phyloP scores from a whole-genome alignment of 176 grass and related monocot species.

The Elaeis guineensis region DNA sequence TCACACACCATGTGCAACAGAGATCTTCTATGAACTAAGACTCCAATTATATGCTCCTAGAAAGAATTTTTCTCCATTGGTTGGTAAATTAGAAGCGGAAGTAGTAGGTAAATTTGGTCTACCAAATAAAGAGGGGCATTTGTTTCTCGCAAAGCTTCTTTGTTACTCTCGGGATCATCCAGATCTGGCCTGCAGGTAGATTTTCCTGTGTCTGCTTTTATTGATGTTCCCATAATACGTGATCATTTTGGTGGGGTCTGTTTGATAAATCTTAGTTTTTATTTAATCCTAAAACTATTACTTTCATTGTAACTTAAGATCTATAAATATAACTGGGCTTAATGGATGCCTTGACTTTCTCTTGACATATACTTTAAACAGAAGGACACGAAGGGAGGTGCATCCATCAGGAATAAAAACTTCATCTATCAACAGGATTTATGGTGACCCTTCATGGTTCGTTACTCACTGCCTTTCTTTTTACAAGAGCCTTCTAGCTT shows the following conservation, averaged over 20 bases:
- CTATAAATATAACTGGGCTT: slow-evolving; percentile 16
- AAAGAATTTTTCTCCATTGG: no score
- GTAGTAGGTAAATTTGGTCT: slow-evolving; percentile 1
- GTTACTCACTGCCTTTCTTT: no score
- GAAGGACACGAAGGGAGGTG: background rate
- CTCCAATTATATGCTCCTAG: no score
- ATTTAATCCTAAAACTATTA: slow-evolving; percentile 12
- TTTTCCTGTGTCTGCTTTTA: slow-evolving; percentile 10
- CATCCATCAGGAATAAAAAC: no score
- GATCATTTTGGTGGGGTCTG: slow-evolving; percentile 14
- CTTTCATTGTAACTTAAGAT: background rate
- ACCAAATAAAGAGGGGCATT: slow-evolving; percentile 25
- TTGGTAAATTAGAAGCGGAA: background rate
- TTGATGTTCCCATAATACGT: slow-evolving; percentile 1
- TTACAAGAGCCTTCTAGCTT: no score
- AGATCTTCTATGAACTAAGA: no score
- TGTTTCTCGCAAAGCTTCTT: slow-evolving; percentile 23
- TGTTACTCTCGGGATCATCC: slow-evolving; percentile 4
- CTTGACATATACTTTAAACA: slow-evolving; percentile 21
- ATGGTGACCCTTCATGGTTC: no score
- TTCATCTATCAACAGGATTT: no score
- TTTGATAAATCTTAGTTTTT: no score
- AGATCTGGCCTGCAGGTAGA: slow-evolving; percentile 1
- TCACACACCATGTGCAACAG: no score
- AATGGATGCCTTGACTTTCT: slow-evolving; percentile 24